Evolutionary conservation across 306 rosid genomes (phyloP).

Genomic region (Ormosia emarginata): DNA sequence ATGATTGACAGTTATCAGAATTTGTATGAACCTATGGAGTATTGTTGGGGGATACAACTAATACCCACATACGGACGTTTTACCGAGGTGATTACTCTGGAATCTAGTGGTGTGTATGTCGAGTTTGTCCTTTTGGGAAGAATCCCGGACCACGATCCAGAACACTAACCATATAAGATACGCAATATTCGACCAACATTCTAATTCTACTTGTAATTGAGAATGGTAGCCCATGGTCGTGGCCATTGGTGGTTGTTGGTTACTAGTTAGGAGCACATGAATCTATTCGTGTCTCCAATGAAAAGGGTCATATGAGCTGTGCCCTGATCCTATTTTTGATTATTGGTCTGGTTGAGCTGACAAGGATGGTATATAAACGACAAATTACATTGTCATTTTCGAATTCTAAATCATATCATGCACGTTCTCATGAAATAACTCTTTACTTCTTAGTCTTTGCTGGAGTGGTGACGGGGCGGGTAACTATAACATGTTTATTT

Average conservation of each 20-base stretch:
- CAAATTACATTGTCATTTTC: slow-evolving; percentile 32
- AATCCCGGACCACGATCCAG: too few species aligned
- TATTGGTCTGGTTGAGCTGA: not conserved
- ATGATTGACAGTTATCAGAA: too few species aligned
- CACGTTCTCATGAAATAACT: slow-evolving; percentile 22
- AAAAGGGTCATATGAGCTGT: slow-evolving; percentile 35
- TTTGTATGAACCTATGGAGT: too few species aligned
- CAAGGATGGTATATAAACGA: slow-evolving; percentile 17
- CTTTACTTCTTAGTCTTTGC: not conserved
- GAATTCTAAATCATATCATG: slow-evolving; percentile 27
- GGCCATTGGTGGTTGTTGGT: slow-evolving; percentile 20
- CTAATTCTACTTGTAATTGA: slow-evolving; percentile 13
- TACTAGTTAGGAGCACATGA: slow-evolving; percentile 18
- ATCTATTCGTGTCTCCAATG: slow-evolving; percentile 24
- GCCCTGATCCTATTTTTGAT: not conserved
- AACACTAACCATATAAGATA: not conserved
- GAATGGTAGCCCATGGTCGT: slow-evolving; percentile 30
- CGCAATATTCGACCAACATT: slow-evolving; percentile 31
- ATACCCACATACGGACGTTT: too few species aligned
- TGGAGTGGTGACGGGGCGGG: not conserved
- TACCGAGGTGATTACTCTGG: too few species aligned
- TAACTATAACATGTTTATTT: too few species aligned
- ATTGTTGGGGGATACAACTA: too few species aligned
- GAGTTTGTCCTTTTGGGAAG: too few species aligned
- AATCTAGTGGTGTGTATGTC: too few species aligned